These are phyloP conservation scores for Aspergillus uvarum DNA, from an alignment of 2,329 filamentous ascomycete species.

Conservation along the genomic window DNA sequence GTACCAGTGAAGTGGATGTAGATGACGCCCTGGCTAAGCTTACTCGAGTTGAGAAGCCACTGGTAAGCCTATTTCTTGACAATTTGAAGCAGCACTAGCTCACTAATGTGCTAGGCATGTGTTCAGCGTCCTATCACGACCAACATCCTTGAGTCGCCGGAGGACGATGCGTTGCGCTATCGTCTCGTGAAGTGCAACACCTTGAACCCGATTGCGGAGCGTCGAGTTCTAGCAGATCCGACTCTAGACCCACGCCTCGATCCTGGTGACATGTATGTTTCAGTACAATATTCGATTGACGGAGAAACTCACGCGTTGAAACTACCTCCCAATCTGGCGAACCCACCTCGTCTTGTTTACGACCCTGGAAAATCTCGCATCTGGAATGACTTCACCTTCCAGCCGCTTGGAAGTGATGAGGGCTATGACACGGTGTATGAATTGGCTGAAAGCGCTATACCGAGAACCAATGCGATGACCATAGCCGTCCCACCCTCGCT, in stretches of 20 bases:
- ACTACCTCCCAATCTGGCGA: constrained; percentile 19
- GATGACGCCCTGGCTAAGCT: constrained; percentile 31
- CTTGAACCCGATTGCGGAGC: constrained; percentile 19
- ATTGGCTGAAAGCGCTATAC: constrained; percentile 14
- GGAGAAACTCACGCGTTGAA: constrained; percentile 12
- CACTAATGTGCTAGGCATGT: constrained; percentile 19
- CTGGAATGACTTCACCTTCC: constrained; percentile 34
- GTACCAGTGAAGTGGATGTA: constrained; percentile 22
- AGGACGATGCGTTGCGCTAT: constrained; percentile 10
- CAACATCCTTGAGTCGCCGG: constrained; percentile 21
- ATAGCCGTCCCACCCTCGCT: constrained; percentile 4
- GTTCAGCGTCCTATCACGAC: constrained; percentile 15
- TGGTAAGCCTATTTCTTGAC: constrained; percentile 21
- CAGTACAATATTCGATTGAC: constrained; percentile 20
- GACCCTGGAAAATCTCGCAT: constrained; percentile 27
- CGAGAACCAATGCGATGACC: constrained; percentile 1
- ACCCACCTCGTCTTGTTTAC: constrained; percentile 19
- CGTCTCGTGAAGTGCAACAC: constrained; percentile 22
- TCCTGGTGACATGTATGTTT: constrained; percentile 26
- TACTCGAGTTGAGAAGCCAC: constrained; percentile 25
- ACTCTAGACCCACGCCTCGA: constrained; percentile 8
- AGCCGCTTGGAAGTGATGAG: constrained; percentile 30
- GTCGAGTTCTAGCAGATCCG: constrained; percentile 27
- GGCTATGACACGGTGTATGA: constrained; percentile 20
- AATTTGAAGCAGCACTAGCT: not conserved